Conservation (phyloP, 352 stramenopile species). For the Pythium grandisporangium region DNA sequence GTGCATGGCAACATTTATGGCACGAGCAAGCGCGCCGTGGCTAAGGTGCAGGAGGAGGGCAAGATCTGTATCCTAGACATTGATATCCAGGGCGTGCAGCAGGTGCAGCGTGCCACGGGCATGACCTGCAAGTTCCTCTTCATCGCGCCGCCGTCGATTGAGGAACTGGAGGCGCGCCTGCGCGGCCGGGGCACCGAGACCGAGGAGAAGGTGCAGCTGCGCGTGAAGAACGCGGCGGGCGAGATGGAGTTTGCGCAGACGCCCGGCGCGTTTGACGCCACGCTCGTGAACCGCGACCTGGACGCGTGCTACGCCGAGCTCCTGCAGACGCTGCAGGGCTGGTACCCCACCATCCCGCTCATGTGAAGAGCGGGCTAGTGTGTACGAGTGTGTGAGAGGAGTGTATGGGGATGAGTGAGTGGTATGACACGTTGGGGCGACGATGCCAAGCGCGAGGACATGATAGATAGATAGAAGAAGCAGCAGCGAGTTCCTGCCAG, state of each 20-base stretch:
- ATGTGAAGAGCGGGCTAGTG: too few relatives aligned
- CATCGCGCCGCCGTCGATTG: constrained; percentile 93
- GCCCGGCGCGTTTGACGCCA: constrained; percentile 81
- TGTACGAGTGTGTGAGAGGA: too few relatives aligned
- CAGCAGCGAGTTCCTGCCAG: too few relatives aligned
- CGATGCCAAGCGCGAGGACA: too few relatives aligned
- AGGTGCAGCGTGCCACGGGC: constrained; percentile 86
- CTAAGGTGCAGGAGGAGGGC: constrained; percentile 86
- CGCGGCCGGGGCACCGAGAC: constrained; percentile 93
- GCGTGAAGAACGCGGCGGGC: constrained; percentile 88
- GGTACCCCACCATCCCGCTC: constrained; percentile 66
- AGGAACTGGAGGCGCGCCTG: constrained; percentile 91
- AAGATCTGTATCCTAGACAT: constrained; percentile 99
- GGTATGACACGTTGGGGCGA: too few relatives aligned
- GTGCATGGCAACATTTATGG: constrained; percentile 98
- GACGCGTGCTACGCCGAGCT: constrained; percentile 76
- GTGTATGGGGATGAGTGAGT: too few relatives aligned
- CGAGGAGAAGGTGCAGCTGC: constrained; percentile 92
- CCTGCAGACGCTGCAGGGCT: constrained; percentile 51
- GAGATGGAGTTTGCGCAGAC: constrained; percentile 90
- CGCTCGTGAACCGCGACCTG: constrained; percentile 86
- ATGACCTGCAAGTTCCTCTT: constrained; percentile 94
- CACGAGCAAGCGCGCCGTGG: constrained; percentile 90
- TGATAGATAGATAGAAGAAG: too few relatives aligned
- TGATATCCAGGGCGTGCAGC: constrained; percentile 95